Percentiles rank a stretch among this genome's conserved stretches.
Evolutionary conservation across 2,329 filamentous ascomycete genomes (phyloP).

Genomic region (Verticillium tricorpus): DNA sequence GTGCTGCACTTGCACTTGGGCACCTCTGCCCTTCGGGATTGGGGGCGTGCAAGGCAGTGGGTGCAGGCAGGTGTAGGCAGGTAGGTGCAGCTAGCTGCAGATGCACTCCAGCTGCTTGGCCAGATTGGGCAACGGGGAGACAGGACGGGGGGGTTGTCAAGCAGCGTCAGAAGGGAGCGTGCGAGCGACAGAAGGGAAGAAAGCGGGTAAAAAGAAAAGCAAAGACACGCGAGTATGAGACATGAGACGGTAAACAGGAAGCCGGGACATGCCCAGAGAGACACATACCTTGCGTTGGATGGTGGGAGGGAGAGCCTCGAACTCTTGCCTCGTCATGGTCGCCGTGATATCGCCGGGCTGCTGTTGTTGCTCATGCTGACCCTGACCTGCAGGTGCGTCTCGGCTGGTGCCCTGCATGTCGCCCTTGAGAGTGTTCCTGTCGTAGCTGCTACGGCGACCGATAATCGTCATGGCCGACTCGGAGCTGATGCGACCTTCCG

Average conservation of each 20-base stretch:
- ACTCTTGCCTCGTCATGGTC: conserved; percentile 33
- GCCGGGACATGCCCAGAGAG: not conserved
- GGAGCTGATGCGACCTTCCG: not conserved
- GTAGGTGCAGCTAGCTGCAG: conserved; percentile 15
- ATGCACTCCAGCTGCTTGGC: not conserved
- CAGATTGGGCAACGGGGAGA: conserved; percentile 35
- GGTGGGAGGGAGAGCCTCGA: conserved; percentile 49
- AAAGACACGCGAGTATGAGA: conserved; percentile 2
- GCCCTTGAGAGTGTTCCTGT: not conserved
- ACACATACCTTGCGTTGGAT: conserved; percentile 53
- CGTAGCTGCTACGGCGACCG: not conserved
- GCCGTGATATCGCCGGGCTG: conserved; percentile 5
- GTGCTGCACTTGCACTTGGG: not conserved
- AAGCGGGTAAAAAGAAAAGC: conserved; percentile 9
- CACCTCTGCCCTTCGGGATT: not conserved
- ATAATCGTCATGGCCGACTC: conserved; percentile 3
- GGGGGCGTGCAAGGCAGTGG: conserved; percentile 6
- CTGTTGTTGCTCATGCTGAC: not conserved
- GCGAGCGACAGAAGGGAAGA: conserved; percentile 9
- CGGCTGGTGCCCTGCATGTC: not conserved
- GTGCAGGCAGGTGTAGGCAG: conserved; percentile 20
- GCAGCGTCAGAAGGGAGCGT: conserved; percentile 1
- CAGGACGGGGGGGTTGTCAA: conserved; percentile 1
- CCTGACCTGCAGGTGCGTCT: not conserved
- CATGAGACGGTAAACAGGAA: not conserved